Evolutionary conservation across 768 basidiomycete genomes (phyloP), one percentile per base, ranked within the genome.

Genomic region (Tylopilus felleus): DNA sequence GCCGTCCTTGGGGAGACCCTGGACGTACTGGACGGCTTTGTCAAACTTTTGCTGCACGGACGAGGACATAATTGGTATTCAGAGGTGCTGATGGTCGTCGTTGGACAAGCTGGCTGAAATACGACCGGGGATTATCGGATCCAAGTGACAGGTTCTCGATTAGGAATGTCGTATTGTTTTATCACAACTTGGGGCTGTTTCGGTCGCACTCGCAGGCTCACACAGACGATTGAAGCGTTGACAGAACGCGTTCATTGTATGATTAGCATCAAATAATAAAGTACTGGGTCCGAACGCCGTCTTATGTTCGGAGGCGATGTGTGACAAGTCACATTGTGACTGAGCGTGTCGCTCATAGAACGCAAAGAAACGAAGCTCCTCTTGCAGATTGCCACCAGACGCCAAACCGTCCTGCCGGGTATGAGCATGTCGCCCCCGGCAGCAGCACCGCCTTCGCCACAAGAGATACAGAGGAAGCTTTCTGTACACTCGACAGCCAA

Each of bases 391-490:
- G 53, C 59, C 23, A 57, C 66, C 56, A 47, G 43, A 38, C 42
- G 36, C 21, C 35, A 21, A 4, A 5, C 33, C n/a, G 35, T 44
- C 49, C 48, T 52, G 47, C 58, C 38, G 47, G 31, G 60, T 5
- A 57, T 27, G 48, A 57, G 35, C 29, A 70, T 70, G 67, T 60
- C 65, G 44, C 57, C 61, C 49, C 66, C 70, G 43, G 47, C 66
- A 43, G 70, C 63, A 38, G 51, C 86, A 14, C 88, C 91, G 5
- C 93, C 90, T 8, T 86, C 92, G 13, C 85, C 86, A 16, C 90
- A 92, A 68, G 93, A 95, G 74, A 83, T 95, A 17, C 81, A 89
- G 53, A 79, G 90, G 60, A 94, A 93, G 67, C 81, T 95, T 7
- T 92, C 90, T 3, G 80, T 90, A 19, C 86, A 87, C 61, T 82